Conservation (phyloP, 371 early-diverging fungal species). For the Mucor sp. region DNA sequence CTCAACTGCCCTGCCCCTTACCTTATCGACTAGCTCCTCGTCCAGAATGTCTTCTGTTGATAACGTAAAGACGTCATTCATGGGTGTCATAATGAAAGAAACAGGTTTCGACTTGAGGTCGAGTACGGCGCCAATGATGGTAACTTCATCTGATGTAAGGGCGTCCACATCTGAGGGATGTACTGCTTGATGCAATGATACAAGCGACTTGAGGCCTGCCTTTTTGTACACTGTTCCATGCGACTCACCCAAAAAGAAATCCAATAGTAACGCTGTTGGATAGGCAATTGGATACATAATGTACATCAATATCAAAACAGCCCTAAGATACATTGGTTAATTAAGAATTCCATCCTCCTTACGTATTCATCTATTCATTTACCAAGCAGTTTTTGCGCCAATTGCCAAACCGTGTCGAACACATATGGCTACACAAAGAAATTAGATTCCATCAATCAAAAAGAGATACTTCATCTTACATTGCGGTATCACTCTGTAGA, state of each 20-base stretch:
- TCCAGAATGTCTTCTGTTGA: slow-evolving; percentile 71
- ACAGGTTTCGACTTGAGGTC: slow-evolving; percentile 89
- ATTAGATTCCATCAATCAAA: not conserved
- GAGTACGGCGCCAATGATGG: slow-evolving; percentile 89
- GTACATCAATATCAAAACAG: slow-evolving; percentile 71
- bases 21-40: slow-evolving; percentile 61
- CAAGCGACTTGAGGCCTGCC: slow-evolving; percentile 92
- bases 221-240: slow-evolving; percentile 82
- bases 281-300: slow-evolving; percentile 77
- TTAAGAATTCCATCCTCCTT: not conserved
- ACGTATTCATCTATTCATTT: slow-evolving; percentile 1
- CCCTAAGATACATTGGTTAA: slow-evolving; percentile 26
- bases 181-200: slow-evolving; percentile 80
- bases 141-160: slow-evolving; percentile 88
- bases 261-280: slow-evolving; percentile 78
- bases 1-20: not conserved
- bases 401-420: slow-evolving; percentile 76
- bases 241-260: slow-evolving; percentile 77
- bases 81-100: slow-evolving; percentile 83
- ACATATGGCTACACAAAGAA: slow-evolving; percentile 51
- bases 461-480: slow-evolving; percentile 13
- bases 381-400: slow-evolving; percentile 73
- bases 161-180: slow-evolving; percentile 73
- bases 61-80: slow-evolving; percentile 84
- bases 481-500: slow-evolving; percentile 48